Evolutionary conservation across 805 yeast species (phyloP).

Genomic region (Zygotorulaspora florentina): DNA sequence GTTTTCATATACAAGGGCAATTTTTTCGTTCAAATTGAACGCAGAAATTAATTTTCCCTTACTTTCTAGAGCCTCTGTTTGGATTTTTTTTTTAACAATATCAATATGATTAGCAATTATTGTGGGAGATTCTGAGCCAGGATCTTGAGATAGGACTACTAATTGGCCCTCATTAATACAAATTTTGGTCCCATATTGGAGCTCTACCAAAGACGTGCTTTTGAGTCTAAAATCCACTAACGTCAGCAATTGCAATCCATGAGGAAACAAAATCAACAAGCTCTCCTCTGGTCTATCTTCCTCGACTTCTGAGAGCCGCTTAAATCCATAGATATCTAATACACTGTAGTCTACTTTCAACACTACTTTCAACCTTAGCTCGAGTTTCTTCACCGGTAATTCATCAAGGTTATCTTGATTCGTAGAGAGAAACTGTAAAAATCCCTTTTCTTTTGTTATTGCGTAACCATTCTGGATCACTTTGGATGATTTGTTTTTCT

Average conservation of each 20-base stretch:
- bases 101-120: slow-evolving; percentile 17
- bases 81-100: slow-evolving; percentile 12
- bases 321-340: slow-evolving; percentile 27
- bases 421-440: slow-evolving; percentile 24
- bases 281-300: slow-evolving; percentile 23
- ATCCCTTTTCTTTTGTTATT: slow-evolving; percentile 29
- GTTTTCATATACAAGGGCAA: slow-evolving; percentile 19
- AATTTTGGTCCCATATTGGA: slow-evolving; percentile 19
- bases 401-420: slow-evolving; percentile 26
- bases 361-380: slow-evolving; percentile 30
- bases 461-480: slow-evolving; percentile 36
- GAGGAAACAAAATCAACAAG: slow-evolving; percentile 26
- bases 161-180: slow-evolving; percentile 18
- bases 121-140: background rate
- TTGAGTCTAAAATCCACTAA: slow-evolving; percentile 27
- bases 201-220: slow-evolving; percentile 23
- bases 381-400: slow-evolving; percentile 31
- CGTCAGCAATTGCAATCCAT: slow-evolving; percentile 30
- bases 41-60: slow-evolving; percentile 11
- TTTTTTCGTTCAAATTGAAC: slow-evolving; percentile 11
- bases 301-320: slow-evolving; percentile 15
- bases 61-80: slow-evolving; percentile 10
- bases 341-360: slow-evolving; percentile 33
- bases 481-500: slow-evolving; percentile 26
- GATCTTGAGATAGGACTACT: slow-evolving; percentile 19